These are phyloP conservation scores for Allantophomopsis cytisporea DNA, from an alignment of 2,329 filamentous ascomycete genomes.

Conservation along the genomic window DNA sequence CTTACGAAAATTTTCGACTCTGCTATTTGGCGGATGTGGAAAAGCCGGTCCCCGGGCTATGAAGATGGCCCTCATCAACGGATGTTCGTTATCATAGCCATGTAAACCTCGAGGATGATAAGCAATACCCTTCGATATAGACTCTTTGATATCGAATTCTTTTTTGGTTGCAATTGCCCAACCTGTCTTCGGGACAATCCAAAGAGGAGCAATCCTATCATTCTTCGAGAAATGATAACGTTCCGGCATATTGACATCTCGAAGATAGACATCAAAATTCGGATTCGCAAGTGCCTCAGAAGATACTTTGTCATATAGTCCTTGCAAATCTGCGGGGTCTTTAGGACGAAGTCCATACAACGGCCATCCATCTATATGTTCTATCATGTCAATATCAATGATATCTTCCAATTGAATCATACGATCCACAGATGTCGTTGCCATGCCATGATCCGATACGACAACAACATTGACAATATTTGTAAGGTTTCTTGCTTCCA, in stretches of 20 bases:
- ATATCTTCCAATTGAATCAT: conserved; percentile 85
- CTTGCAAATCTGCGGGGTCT: conserved; percentile 47
- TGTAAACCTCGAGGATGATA: conserved; percentile 81
- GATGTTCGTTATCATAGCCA: conserved; percentile 90
- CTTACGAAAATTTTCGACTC: conserved; percentile 72
- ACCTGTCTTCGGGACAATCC: conserved; percentile 84
- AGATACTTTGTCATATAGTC: conserved; percentile 49
- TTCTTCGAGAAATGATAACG: conserved; percentile 87
- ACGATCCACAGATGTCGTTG: conserved; percentile 69
- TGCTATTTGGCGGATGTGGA: conserved; percentile 69
- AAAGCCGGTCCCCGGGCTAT: conserved; percentile 87
- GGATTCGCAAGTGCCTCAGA: conserved; percentile 45
- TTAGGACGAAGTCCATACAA: conserved; percentile 79
- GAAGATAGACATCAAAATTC: conserved; percentile 76
- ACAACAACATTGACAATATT: conserved; percentile 84
- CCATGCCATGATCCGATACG: conserved; percentile 98
- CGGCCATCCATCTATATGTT: conserved; percentile 88
- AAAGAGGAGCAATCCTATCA: conserved; percentile 80
- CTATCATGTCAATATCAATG: conserved; percentile 63
- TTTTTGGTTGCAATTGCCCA: conserved; percentile 79
- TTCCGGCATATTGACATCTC: conserved; percentile 77
- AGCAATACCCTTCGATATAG: conserved; percentile 43
- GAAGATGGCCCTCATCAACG: conserved; percentile 93
- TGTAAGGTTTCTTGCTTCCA: conserved; percentile 74
- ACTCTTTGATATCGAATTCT: conserved; percentile 64